These are phyloP conservation scores for Fusarium fracticaudum DNA, from an alignment of 2,329 filamentous ascomycete species.

Conservation along the genomic window DNA sequence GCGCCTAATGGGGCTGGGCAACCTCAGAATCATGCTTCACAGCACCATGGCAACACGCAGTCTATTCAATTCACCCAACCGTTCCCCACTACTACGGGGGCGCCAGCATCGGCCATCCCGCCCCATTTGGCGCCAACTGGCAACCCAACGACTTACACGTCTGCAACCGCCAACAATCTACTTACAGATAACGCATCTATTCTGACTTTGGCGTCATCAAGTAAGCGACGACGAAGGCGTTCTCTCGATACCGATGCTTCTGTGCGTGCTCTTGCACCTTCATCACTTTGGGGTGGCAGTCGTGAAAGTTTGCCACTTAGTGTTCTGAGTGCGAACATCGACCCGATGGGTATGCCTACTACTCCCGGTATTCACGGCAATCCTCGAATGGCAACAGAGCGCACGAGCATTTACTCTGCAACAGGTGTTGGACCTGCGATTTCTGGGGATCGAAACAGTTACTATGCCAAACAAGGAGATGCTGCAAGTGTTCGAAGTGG, in stretches of 20 bases:
- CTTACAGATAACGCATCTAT: conserved; percentile 88
- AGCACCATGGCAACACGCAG: conserved; percentile 54
- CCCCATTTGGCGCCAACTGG: conserved; percentile 69
- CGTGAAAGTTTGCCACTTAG: conserved; percentile 82
- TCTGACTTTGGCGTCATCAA: conserved; percentile 83
- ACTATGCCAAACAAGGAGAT: conserved; percentile 77
- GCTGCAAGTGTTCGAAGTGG: conserved; percentile 83
- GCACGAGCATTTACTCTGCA: conserved; percentile 84
- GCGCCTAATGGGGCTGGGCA: conserved; percentile 62
- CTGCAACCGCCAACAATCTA: conserved; percentile 83
- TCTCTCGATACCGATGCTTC: conserved; percentile 89
- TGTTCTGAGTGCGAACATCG: conserved; percentile 77
- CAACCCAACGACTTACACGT: conserved; percentile 76
- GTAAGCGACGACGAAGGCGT: conserved; percentile 78
- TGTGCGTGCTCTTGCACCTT: conserved; percentile 83
- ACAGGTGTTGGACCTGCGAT: conserved; percentile 73
- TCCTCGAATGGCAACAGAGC: conserved; percentile 62
- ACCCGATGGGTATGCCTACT: conserved; percentile 56
- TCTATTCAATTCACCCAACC: conserved; percentile 72
- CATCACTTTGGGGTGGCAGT: conserved; percentile 83
- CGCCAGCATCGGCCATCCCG: conserved; percentile 77
- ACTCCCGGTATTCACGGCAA: conserved; percentile 64
- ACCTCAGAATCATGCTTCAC: conserved; percentile 47
- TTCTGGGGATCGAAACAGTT: conserved; percentile 81
- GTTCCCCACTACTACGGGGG: conserved; percentile 67